A percentile compares a stretch with the other conserved stretches of the same genome.
Evolutionary conservation across 495 filamentous ascomycete species (phyloP).

Genomic region (Opeltia flavorubescens): DNA sequence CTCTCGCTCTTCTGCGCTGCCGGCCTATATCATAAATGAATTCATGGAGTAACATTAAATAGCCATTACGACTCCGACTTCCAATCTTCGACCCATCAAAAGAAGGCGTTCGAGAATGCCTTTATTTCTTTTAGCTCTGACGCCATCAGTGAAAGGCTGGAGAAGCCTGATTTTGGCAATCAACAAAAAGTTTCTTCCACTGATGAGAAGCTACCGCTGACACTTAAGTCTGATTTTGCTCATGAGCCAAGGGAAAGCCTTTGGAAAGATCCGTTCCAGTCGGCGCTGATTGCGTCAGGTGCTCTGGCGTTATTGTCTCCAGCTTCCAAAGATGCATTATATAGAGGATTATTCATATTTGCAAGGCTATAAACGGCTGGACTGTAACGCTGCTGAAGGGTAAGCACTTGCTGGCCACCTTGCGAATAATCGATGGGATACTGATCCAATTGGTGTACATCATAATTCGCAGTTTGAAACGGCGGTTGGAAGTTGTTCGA

Average conservation of each 20-base stretch:
- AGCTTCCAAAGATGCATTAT: conserved; percentile 6
- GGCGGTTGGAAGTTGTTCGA: conserved; percentile 10
- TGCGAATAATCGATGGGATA: conserved; percentile 14
- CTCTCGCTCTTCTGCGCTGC: too few relatives aligned
- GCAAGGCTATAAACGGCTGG: conserved; percentile 7
- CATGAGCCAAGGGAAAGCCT: conserved; percentile 37
- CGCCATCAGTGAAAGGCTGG: neutral
- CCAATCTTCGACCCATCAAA: neutral
- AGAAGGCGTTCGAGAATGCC: too few relatives aligned
- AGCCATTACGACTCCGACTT: neutral
- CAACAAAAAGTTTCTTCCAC: neutral
- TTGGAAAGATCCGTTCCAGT: conserved; percentile 35
- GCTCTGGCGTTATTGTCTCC: conserved; percentile 20
- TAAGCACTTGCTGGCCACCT: conserved; percentile 9
- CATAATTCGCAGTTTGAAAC: conserved; percentile 8
- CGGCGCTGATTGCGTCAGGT: conserved; percentile 24
- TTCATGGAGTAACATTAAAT: neutral
- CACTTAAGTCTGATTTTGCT: neutral
- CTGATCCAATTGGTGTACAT: conserved; percentile 12
- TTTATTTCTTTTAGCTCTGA: too few relatives aligned
- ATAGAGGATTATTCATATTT: conserved; percentile 11
- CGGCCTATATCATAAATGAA: neutral
- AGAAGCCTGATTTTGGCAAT: neutral
- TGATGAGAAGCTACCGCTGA: neutral
- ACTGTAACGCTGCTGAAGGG: conserved; percentile 8